phyloP scores from a whole-genome alignment of 2,329 filamentous ascomycete genomes.

The Talaromyces rugulosus region DNA sequence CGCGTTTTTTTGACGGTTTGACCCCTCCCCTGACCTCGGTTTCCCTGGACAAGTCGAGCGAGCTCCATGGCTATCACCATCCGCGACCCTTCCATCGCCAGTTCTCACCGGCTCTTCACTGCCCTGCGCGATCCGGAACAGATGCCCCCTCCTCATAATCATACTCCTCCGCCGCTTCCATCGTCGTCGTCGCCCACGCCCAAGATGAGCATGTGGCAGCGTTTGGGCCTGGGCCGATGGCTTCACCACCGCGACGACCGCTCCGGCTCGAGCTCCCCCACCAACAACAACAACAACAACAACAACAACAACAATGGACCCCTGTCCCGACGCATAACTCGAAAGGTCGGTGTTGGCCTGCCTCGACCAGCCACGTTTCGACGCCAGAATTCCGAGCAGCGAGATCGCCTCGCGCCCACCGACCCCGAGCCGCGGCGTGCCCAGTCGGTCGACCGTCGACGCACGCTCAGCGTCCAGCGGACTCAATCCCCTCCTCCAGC shows the following conservation, averaged over 20 bases:
- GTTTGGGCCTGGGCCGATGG: conserved; percentile 39
- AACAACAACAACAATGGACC: conserved; percentile 13
- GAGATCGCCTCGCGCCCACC: conserved; percentile 66
- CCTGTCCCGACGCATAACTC: conserved; percentile 33
- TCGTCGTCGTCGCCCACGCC: conserved; percentile 14
- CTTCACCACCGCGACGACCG: conserved; percentile 36
- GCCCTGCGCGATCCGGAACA: conserved; percentile 7
- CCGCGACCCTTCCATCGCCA: conserved; percentile 13
- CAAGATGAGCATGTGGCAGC: conserved; percentile 45
- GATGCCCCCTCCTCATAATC: neutral
- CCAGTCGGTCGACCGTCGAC: conserved; percentile 53
- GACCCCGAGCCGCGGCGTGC: conserved; percentile 63
- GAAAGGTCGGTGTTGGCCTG: conserved; percentile 62
- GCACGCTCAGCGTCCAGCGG: conserved; percentile 41
- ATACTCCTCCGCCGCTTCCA: neutral
- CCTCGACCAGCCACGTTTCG: conserved; percentile 75
- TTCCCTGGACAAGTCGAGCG: conserved; percentile 7
- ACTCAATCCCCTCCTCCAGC: conserved; percentile 37
- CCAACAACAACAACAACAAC: conserved; percentile 5
- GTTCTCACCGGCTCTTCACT: conserved; percentile 10
- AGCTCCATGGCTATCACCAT: conserved; percentile 13
- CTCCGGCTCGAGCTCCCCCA: conserved; percentile 25
- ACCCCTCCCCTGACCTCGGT: neutral
- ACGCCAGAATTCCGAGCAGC: conserved; percentile 75
- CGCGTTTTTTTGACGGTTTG: conserved; percentile 6